Evolutionary conservation across 345 rosid species (phyloP).

Genomic region (Triadica sebifera): DNA sequence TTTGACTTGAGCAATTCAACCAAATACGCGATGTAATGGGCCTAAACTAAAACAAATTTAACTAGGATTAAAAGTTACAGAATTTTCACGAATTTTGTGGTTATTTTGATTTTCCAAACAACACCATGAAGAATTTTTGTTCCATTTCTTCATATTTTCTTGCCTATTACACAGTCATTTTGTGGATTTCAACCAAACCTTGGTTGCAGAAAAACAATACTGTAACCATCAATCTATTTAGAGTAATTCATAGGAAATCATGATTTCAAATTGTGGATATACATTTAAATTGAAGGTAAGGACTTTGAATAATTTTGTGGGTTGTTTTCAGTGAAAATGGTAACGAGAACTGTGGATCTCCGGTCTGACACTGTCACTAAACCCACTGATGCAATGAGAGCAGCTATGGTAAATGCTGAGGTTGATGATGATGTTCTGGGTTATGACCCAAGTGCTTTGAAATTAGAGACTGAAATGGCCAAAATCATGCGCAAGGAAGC

Average conservation of each 20-base stretch:
- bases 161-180: not conserved
- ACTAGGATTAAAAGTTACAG: no score
- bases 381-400: constrained; percentile 88
- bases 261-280: not conserved
- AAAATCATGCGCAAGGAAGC: constrained; percentile 81
- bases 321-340: constrained; percentile 43
- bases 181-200: constrained; percentile 8
- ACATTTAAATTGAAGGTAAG: not conserved
- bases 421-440: constrained; percentile 87
- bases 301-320: not conserved
- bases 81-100: not conserved
- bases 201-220: constrained; percentile 29
- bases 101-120: not conserved
- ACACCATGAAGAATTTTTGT: not conserved
- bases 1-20: not conserved
- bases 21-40: no score
- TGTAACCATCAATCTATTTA: constrained; percentile 10
- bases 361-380: constrained; percentile 89
- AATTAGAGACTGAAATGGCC: constrained; percentile 67
- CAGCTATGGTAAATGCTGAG: constrained; percentile 83
- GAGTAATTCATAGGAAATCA: not conserved
- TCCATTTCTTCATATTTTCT: not conserved
- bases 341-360: constrained; percentile 74
- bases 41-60: no score
- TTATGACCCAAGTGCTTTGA: constrained; percentile 62